Percentiles rank a stretch among this genome's conserved stretches.
These are phyloP conservation scores for Nicotiana undulata DNA, from an alignment of 257 asterid species.

Conservation along the genomic window DNA sequence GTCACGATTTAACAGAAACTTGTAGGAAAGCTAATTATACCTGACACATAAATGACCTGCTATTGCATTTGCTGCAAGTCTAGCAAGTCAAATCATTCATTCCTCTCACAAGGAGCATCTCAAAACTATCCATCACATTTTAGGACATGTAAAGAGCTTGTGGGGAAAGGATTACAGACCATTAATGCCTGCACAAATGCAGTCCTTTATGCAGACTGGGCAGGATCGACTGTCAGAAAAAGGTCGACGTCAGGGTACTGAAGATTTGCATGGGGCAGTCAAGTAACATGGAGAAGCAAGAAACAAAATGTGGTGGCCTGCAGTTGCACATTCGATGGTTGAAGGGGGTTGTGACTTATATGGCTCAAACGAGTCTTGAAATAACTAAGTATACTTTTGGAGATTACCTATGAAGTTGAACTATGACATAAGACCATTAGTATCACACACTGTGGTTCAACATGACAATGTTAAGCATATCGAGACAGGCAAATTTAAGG, in stretches of 20 bases:
- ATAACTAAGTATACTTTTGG: neutral
- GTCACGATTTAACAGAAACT: neutral
- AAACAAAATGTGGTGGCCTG: neutral
- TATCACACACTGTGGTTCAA: neutral
- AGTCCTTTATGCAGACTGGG: neutral
- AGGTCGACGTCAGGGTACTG: neutral
- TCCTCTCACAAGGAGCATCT: neutral
- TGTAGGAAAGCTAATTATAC: neutral
- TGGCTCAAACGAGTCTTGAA: neutral
- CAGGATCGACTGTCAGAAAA: neutral
- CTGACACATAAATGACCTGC: neutral
- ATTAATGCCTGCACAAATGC: neutral
- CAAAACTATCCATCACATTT: neutral
- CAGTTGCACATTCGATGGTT: neutral
- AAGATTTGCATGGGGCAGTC: neutral
- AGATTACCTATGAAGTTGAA: neutral
- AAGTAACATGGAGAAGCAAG: neutral
- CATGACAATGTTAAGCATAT: neutral
- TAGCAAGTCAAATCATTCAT: neutral
- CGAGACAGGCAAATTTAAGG: neutral
- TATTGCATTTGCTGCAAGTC: neutral
- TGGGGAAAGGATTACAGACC: neutral
- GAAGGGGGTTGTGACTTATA: neutral
- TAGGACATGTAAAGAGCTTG: neutral
- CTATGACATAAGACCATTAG: neutral